These are phyloP conservation scores for Pythium insidiosum DNA, from an alignment of 352 stramenopile genomes.

Conservation along the genomic window DNA sequence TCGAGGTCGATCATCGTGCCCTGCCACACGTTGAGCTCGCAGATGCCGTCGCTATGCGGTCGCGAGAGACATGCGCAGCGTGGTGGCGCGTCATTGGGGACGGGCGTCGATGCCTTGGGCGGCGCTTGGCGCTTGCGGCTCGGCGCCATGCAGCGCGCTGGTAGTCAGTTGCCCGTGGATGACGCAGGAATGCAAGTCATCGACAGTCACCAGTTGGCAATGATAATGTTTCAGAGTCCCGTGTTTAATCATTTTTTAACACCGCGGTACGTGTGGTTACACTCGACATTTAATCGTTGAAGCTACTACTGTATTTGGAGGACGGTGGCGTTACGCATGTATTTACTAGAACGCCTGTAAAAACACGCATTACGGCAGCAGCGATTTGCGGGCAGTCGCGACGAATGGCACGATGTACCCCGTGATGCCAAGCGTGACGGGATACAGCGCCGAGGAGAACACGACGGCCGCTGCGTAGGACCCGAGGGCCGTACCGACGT, in stretches of 20 bases:
- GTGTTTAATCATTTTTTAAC: no score
- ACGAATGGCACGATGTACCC: constrained; percentile 69
- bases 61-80: constrained; percentile 24
- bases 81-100: background rate
- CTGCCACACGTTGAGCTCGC: constrained; percentile 43
- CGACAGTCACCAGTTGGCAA: no score
- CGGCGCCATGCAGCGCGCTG: constrained; percentile 38
- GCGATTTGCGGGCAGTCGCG: constrained; percentile 39
- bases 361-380: constrained; percentile 25
- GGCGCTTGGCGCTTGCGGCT: constrained; percentile 35
- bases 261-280: no score
- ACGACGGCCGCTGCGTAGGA: constrained; percentile 76
- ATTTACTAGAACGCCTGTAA: background rate
- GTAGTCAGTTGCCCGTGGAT: no score
- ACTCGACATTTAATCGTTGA: no score
- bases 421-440: constrained; percentile 64
- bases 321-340: background rate
- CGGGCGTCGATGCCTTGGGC: no score
- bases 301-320: no score
- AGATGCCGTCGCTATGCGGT: constrained; percentile 25
- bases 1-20: constrained; percentile 36
- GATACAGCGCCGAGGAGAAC: constrained; percentile 72
- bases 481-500: constrained; percentile 59
- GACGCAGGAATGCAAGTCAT: no score
- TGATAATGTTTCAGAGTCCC: no score